These are phyloP conservation scores for Paecilomyces sp. DNA, from an alignment of 2,329 filamentous ascomycete species.

Conservation along the genomic window DNA sequence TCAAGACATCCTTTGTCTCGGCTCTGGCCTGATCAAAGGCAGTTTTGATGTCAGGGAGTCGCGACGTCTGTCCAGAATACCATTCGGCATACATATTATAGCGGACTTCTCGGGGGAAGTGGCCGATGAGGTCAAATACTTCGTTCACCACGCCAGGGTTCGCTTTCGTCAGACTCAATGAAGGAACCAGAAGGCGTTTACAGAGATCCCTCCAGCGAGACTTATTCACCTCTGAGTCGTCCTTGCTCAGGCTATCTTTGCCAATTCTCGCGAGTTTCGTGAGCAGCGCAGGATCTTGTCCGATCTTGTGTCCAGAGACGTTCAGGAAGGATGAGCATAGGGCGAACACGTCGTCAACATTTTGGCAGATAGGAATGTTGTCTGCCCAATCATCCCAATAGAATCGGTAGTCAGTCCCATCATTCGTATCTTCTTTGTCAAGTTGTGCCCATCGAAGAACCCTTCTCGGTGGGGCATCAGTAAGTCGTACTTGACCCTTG, in stretches of 20 bases:
- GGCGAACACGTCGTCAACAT: slow-evolving; percentile 81
- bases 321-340: slow-evolving; percentile 80
- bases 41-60: slow-evolving; percentile 66
- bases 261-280: slow-evolving; percentile 84
- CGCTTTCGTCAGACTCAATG: slow-evolving; percentile 75
- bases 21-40: slow-evolving; percentile 70
- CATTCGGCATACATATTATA: slow-evolving; percentile 93
- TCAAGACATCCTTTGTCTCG: slow-evolving; percentile 80
- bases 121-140: slow-evolving; percentile 73
- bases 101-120: slow-evolving; percentile 67
- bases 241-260: slow-evolving; percentile 62
- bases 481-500: slow-evolving; percentile 62
- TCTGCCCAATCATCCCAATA: slow-evolving; percentile 98
- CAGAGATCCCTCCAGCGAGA: slow-evolving; percentile 79
- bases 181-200: slow-evolving; percentile 76
- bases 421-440: slow-evolving; percentile 67
- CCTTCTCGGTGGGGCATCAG: slow-evolving; percentile 55
- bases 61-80: slow-evolving; percentile 72
- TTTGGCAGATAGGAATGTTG: slow-evolving; percentile 85
- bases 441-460: slow-evolving; percentile 76
- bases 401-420: slow-evolving; percentile 73
- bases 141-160: slow-evolving; percentile 82
- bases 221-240: slow-evolving; percentile 62
- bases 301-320: slow-evolving; percentile 80
- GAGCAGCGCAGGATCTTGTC: slow-evolving; percentile 69